Percentiles rank a stretch among this genome's conserved stretches.
phyloP scores from a whole-genome alignment of 805 yeast genomes.

The Lachancea lanzarotensis region DNA sequence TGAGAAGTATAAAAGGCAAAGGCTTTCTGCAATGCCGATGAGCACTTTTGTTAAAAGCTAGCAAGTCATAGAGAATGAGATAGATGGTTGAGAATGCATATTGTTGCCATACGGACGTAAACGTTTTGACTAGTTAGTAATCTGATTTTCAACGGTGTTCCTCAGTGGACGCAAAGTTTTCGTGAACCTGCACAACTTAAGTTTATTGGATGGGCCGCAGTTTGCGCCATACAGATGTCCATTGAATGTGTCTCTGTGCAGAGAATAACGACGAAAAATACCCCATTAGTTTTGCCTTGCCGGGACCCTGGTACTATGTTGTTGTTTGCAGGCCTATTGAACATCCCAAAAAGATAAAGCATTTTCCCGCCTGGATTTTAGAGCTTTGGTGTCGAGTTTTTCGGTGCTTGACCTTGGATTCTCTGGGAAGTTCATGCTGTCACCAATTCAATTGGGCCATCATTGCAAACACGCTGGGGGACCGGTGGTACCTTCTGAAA shows the following conservation, averaged over 20 bases:
- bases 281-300: background rate
- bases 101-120: background rate
- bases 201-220: slow-evolving; percentile 22
- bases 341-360: background rate
- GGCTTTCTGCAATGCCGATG: too few species aligned
- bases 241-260: slow-evolving; percentile 35
- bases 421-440: background rate
- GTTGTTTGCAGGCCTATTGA: slow-evolving; percentile 1
- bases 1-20: too few species aligned
- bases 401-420: background rate
- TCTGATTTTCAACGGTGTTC: background rate
- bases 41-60: too few species aligned
- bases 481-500: slow-evolving; percentile 1
- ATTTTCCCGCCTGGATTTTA: background rate
- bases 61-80: too few species aligned
- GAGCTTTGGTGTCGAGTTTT: slow-evolving; percentile 4
- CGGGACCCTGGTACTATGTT: background rate
- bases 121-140: background rate
- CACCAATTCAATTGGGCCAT: background rate
- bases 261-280: slow-evolving; percentile 13
- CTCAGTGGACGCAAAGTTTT: background rate
- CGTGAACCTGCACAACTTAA: slow-evolving; percentile 29
- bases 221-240: slow-evolving; percentile 13
- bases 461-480: background rate
- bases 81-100: background rate